These are phyloP conservation scores for Schwanniomyces occidentalis DNA, from an alignment of 805 yeast species.

Conservation along the genomic window DNA sequence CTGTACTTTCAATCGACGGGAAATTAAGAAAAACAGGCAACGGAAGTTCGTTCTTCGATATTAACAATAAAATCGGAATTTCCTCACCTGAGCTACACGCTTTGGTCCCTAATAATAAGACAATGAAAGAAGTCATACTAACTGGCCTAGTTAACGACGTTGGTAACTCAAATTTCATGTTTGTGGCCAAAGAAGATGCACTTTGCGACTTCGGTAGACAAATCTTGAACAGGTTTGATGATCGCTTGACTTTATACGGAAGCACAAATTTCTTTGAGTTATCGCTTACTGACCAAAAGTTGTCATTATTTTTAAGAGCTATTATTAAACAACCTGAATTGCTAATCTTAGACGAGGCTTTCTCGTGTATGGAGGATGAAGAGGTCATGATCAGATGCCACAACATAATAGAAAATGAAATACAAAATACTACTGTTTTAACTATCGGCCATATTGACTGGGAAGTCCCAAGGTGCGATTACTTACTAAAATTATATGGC, in stretches of 20 bases:
- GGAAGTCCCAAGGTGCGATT: slow-evolving; percentile 76
- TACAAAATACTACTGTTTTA: slow-evolving; percentile 59
- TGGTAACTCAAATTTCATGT: slow-evolving; percentile 58
- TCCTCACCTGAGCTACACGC: slow-evolving; percentile 93
- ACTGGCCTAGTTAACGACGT: slow-evolving; percentile 65
- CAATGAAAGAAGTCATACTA: slow-evolving; percentile 57
- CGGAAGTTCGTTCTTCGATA: slow-evolving; percentile 70
- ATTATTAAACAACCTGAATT: slow-evolving; percentile 75
- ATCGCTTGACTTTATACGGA: slow-evolving; percentile 33
- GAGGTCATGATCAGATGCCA: slow-evolving; percentile 35
- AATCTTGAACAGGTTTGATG: slow-evolving; percentile 21
- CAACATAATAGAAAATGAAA: slow-evolving; percentile 19
- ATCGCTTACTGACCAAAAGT: slow-evolving; percentile 72
- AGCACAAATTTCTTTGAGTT: slow-evolving; percentile 52
- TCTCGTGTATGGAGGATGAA: slow-evolving; percentile 81
- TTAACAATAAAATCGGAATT: slow-evolving; percentile 78
- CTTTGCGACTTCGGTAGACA: slow-evolving; percentile 14
- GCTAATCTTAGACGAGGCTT: slow-evolving; percentile 86
- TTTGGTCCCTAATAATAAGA: slow-evolving; percentile 62
- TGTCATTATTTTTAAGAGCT: slow-evolving; percentile 74
- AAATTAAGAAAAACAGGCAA: slow-evolving; percentile 71
- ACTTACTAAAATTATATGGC: slow-evolving; percentile 32
- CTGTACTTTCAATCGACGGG: slow-evolving; percentile 62
- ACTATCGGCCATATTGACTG: slow-evolving; percentile 80
- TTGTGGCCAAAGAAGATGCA: slow-evolving; percentile 34